Evolutionary conservation across 2,329 filamentous ascomycete species (phyloP).

Genomic region (Epichloe scottii): DNA sequence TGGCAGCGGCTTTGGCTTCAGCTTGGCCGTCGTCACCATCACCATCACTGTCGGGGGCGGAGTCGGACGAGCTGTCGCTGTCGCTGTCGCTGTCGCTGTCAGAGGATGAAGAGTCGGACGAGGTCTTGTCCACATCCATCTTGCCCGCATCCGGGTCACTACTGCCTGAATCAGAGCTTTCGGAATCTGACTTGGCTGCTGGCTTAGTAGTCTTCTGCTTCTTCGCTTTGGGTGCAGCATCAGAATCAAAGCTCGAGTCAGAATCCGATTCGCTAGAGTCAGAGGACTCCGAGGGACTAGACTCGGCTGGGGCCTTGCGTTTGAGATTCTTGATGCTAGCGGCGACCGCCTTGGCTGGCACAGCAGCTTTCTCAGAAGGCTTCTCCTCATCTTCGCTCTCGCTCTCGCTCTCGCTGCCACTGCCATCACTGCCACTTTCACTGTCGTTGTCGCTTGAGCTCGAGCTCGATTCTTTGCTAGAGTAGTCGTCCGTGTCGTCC

Average conservation of each 20-base stretch:
- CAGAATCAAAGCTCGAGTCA: constrained; percentile 29
- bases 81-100: constrained; percentile 7
- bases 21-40: constrained; percentile 1
- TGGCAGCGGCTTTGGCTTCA: constrained; percentile 13
- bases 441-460: constrained; percentile 20
- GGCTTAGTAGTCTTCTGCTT: constrained; percentile 31
- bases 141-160: constrained; percentile 5
- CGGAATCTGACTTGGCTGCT: constrained; percentile 8
- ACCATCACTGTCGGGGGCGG: constrained; percentile 10
- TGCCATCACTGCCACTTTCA: constrained; percentile 14
- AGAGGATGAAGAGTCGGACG: constrained; percentile 12
- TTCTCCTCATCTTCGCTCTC: constrained; percentile 8
- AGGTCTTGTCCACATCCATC: constrained; percentile 15
- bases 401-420: constrained; percentile 14
- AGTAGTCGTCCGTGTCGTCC: constrained; percentile 17
- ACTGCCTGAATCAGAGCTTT: constrained; percentile 8
- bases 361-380: constrained; percentile 9
- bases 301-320: constrained; percentile 26
- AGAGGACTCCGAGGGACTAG: constrained; percentile 14
- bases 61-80: constrained; percentile 9
- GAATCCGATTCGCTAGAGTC: constrained; percentile 22
- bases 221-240: constrained; percentile 38
- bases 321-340: constrained; percentile 21
- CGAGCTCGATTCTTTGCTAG: constrained; percentile 17
- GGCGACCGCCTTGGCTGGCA: constrained; percentile 10